Evolutionary conservation across 179 eudicot genomes (phyloP), one percentile per base, ranked within the genome.

Genomic region (Spergularia azorica): DNA sequence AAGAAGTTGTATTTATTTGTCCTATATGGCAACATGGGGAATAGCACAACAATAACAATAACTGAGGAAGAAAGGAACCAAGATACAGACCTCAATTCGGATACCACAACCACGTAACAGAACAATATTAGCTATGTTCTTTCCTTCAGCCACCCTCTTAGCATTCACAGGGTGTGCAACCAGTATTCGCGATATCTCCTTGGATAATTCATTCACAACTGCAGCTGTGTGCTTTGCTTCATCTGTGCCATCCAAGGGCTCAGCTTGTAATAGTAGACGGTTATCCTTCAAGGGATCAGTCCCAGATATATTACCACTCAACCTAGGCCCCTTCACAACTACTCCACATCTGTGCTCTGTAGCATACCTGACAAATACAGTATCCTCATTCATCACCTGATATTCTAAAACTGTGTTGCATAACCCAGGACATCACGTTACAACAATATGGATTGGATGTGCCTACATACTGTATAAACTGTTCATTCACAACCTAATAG

Each of bases 321-420:
- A 81, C 63, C 79, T 91, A 59, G 98, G 99, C 59, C 99, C 99
- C 84, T 93, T 95, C 76, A 95, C 95, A 54, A 95, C 97, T 63
- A 93, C 99, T 68, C 99, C 99, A 76, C 98, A 95, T 85, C 99
- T 91, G 79, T 95, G 99, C 85, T 95, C 98, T 46, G 99, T 95
- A 13, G 99, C 99, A 88, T 95, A 95, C 89, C 99, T 95, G 80
- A 62, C 38, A 38, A 36, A 5, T 43, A 14, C 13, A 26, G 2
- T 4, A 51, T 8, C 39, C 58, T 16, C 64, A 72, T 43, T 43
- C 48, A 43, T 43, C 48, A 43, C 48, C 43, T 50, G n/a, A 15
- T 57, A 20, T 62, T 12, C 60, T n/a, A 9, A 48, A 50, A 61
- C 71, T 43, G 62, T 43, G 21, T 54, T 43, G 12, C 77, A 80